phyloP scores from a whole-genome alignment of 441 rosid species.

The Adansonia rubrostipa region DNA sequence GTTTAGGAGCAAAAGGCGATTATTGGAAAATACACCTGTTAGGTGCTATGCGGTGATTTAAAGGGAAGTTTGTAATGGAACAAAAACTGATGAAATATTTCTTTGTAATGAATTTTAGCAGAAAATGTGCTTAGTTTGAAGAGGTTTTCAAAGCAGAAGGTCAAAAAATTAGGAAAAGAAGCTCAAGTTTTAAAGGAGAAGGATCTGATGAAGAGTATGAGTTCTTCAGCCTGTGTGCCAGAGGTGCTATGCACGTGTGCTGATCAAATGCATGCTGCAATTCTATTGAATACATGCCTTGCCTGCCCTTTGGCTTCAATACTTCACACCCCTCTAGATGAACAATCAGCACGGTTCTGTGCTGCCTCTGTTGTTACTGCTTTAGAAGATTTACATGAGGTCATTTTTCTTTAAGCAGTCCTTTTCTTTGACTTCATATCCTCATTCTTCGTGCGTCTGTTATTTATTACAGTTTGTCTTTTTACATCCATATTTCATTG shows the following conservation, averaged over 20 bases:
- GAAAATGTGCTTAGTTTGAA: slow-evolving; percentile 76
- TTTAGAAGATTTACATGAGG: slow-evolving; percentile 86
- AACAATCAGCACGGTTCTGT: slow-evolving; percentile 73
- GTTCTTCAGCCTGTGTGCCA: slow-evolving; percentile 71
- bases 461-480: slow-evolving; percentile 6
- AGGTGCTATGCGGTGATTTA: background rate
- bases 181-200: slow-evolving; percentile 83
- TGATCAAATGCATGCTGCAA: slow-evolving; percentile 71
- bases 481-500: slow-evolving; percentile 30
- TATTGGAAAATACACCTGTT: background rate
- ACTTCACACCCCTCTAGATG: slow-evolving; percentile 78
- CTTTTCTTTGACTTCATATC: slow-evolving; percentile 18
- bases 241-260: slow-evolving; percentile 71
- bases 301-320: slow-evolving; percentile 87
- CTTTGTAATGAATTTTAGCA: slow-evolving; percentile 40
- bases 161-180: slow-evolving; percentile 81
- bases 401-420: slow-evolving; percentile 32
- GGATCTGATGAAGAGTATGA: slow-evolving; percentile 68
- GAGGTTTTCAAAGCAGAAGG: slow-evolving; percentile 83
- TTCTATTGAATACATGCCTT: slow-evolving; percentile 71
- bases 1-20: slow-evolving; percentile 11
- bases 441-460: slow-evolving; percentile 20
- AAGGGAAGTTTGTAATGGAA: slow-evolving; percentile 15
- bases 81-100: slow-evolving; percentile 27
- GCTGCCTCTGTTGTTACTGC: slow-evolving; percentile 80